Evolutionary conservation across 331 rosid species (phyloP).

Genomic region (Ulmus americana): DNA sequence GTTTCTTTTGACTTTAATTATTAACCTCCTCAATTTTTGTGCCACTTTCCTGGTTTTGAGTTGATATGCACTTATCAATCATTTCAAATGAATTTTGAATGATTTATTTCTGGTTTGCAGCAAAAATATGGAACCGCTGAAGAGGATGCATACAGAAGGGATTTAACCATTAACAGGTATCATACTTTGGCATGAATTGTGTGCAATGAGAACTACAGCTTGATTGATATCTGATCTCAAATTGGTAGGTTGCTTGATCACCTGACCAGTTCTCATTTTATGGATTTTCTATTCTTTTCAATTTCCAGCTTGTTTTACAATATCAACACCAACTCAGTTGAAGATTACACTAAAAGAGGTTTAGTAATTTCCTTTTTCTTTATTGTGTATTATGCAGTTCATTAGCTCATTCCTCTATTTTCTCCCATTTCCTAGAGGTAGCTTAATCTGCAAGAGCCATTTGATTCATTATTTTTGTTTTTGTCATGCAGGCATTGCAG

Average conservation of each 20-base stretch:
- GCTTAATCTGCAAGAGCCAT: neutral
- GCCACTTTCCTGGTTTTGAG: neutral
- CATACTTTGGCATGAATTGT: constrained; percentile 16
- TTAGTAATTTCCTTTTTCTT: constrained; percentile 17
- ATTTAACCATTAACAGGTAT: constrained; percentile 88
- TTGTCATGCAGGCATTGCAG: constrained; percentile 51
- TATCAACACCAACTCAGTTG: constrained; percentile 66
- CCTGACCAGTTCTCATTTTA: neutral
- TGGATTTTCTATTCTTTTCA: neutral
- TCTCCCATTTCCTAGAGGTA: constrained; percentile 4
- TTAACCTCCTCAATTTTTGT: neutral
- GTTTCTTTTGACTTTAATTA: neutral
- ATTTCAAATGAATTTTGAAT: neutral
- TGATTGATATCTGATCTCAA: neutral
- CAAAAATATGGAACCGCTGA: constrained; percentile 80
- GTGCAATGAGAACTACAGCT: neutral
- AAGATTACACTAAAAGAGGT: constrained; percentile 85
- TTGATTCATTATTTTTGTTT: constrained; percentile 20
- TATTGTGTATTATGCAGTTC: neutral
- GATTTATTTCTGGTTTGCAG: constrained; percentile 37
- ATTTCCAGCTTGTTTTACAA: constrained; percentile 79
- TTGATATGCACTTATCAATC: neutral
- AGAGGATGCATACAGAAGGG: constrained; percentile 95
- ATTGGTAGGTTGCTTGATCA: neutral
- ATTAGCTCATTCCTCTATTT: neutral